A percentile compares a stretch with the other conserved stretches of the same genome.
Evolutionary conservation across 352 stramenopile genomes (phyloP).

Genomic region (Plasmopara muralis): DNA sequence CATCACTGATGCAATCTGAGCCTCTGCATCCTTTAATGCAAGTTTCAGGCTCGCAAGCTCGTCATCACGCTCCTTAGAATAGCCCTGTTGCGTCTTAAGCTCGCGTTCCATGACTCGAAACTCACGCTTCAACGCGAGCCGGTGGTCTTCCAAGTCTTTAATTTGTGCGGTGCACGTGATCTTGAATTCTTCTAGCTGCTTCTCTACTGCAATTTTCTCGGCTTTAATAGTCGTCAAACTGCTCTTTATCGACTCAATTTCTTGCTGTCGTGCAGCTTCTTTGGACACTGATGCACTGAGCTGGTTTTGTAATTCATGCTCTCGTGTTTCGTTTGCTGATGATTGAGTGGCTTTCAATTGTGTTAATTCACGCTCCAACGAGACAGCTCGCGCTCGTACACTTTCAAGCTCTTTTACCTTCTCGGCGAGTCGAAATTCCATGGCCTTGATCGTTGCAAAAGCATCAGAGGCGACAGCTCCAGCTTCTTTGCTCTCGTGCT

Average conservation of each 20-base stretch:
- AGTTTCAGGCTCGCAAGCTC: slow-evolving; percentile 29
- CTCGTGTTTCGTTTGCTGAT: slow-evolving; percentile 13
- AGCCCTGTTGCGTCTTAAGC: slow-evolving; percentile 40
- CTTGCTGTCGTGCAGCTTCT: slow-evolving; percentile 12
- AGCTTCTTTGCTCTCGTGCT: slow-evolving; percentile 21
- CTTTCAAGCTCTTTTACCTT: slow-evolving; percentile 26
- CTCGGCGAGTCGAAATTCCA: slow-evolving; percentile 14
- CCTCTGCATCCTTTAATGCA: slow-evolving; percentile 30
- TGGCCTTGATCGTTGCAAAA: slow-evolving; percentile 17
- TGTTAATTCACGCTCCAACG: slow-evolving; percentile 23
- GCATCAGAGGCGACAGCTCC: slow-evolving; percentile 11
- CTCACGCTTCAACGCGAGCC: slow-evolving; percentile 47
- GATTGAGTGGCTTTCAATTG: slow-evolving; percentile 14
- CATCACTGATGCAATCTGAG: slow-evolving; percentile 27
- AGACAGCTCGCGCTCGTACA: slow-evolving; percentile 8
- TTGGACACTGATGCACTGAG: slow-evolving; percentile 12
- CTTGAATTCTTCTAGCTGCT: slow-evolving; percentile 26
- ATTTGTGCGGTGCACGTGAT: slow-evolving; percentile 24
- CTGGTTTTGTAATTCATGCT: slow-evolving; percentile 22
- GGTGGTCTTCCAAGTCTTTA: slow-evolving; percentile 46
- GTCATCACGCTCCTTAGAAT: slow-evolving; percentile 48
- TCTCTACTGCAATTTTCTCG: slow-evolving; percentile 16
- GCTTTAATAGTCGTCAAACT: slow-evolving; percentile 13
- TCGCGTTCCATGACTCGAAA: slow-evolving; percentile 54
- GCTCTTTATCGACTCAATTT: slow-evolving; percentile 11